Conservation (phyloP, 495 filamentous ascomycete species). For the Tuber umbilicatum region DNA sequence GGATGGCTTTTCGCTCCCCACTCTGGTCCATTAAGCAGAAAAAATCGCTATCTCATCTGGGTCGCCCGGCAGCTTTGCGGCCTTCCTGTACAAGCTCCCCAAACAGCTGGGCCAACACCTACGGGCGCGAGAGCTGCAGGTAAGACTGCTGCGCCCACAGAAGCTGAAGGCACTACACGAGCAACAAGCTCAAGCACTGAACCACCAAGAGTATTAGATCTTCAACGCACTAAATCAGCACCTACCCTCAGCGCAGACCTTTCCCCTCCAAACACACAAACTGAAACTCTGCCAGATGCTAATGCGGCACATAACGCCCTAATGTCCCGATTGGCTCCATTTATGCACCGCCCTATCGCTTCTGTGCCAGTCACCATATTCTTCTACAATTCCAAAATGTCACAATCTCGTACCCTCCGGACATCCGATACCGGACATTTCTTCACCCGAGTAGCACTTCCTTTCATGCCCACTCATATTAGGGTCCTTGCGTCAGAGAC, state of each 20-base stretch:
- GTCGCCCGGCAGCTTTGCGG: slow-evolving; percentile 78
- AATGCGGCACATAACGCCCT: slow-evolving; percentile 81
- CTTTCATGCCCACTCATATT: slow-evolving; percentile 85
- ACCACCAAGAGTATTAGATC: slow-evolving; percentile 1
- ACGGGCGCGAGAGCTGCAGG: slow-evolving; percentile 8
- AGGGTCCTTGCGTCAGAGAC: slow-evolving; percentile 79
- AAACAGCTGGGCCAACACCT: slow-evolving; percentile 29
- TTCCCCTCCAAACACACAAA: slow-evolving; percentile 47
- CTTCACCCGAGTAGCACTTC: slow-evolving; percentile 61
- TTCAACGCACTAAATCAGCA: slow-evolving; percentile 39
- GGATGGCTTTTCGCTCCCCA: slow-evolving; percentile 91
- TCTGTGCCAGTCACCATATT: slow-evolving; percentile 75
- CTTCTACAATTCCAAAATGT: slow-evolving; percentile 62
- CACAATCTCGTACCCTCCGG: slow-evolving; percentile 67
- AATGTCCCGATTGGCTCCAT: slow-evolving; percentile 79
- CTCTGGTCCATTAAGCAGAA: slow-evolving; percentile 75
- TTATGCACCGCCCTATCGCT: slow-evolving; percentile 71
- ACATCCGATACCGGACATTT: slow-evolving; percentile 91
- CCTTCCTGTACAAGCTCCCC: slow-evolving; percentile 56
- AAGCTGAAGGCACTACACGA: slow-evolving; percentile 39
- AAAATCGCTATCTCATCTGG: slow-evolving; percentile 77
- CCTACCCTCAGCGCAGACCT: slow-evolving; percentile 38
- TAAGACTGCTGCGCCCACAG: slow-evolving; percentile 2
- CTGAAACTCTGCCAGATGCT: slow-evolving; percentile 55
- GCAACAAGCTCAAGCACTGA: slow-evolving; percentile 57